A percentile compares a stretch with the other conserved stretches of the same genome.
phyloP scores from a whole-genome alignment of 2,329 filamentous ascomycete species.

The Ophiostoma tasmaniense region DNA sequence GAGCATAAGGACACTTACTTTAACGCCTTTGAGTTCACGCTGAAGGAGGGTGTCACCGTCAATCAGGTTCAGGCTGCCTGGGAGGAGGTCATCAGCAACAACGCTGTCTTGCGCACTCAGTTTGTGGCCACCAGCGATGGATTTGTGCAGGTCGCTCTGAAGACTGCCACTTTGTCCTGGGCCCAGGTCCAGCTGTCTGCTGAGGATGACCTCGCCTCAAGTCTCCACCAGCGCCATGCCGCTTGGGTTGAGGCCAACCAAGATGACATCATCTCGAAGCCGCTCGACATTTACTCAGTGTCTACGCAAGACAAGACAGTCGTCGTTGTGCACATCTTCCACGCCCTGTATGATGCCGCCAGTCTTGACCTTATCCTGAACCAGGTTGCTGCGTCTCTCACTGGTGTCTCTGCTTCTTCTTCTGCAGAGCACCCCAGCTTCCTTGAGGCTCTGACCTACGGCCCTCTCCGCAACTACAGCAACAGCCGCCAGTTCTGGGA shows the following conservation, averaged over 20 bases:
- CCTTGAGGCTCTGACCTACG: conserved; percentile 56
- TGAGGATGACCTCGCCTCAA: conserved; percentile 26
- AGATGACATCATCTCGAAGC: conserved; percentile 36
- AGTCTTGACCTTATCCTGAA: conserved; percentile 63
- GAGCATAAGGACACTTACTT: conserved; percentile 57
- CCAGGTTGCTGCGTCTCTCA: conserved; percentile 35
- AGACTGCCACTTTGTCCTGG: conserved; percentile 36
- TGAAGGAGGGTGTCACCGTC: conserved; percentile 39
- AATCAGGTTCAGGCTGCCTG: conserved; percentile 49
- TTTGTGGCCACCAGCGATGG: conserved; percentile 70
- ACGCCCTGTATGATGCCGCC: conserved; percentile 78
- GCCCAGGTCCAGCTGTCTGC: conserved; percentile 26
- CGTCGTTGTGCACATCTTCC: conserved; percentile 66
- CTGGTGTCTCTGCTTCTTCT: no score
- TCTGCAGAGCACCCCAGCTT: conserved; percentile 35
- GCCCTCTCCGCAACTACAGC: conserved; percentile 50
- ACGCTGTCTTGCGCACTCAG: conserved; percentile 61
- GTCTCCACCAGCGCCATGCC: conserved; percentile 31
- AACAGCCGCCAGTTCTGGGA: conserved; percentile 57
- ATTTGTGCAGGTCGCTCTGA: conserved; percentile 62
- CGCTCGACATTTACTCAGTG: conserved; percentile 44
- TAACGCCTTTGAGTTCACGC: conserved; percentile 58
- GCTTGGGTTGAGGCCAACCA: conserved; percentile 49
- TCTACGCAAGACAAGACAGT: conserved; percentile 22
- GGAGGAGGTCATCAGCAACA: conserved; percentile 38